These are phyloP conservation scores for Candida ulmi DNA, from an alignment of 805 yeast genomes.

Conservation along the genomic window DNA sequence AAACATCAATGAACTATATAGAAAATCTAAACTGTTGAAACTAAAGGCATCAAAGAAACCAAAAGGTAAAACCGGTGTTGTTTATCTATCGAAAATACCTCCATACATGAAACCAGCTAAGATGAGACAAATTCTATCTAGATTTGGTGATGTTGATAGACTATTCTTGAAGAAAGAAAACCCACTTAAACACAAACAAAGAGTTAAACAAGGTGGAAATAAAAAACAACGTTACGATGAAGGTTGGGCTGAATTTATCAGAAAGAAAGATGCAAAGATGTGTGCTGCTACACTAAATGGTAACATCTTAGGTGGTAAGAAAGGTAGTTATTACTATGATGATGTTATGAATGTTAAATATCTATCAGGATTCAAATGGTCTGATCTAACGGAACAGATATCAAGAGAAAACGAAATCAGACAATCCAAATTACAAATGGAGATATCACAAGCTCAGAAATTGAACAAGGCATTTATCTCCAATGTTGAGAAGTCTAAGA, in stretches of 20 bases:
- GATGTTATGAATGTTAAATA: constrained; percentile 90
- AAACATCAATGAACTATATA: constrained; percentile 38
- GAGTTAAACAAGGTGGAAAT: constrained; percentile 88
- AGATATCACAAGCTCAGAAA: constrained; percentile 82
- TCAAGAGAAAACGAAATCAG: constrained; percentile 85
- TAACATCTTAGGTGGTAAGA: constrained; percentile 86
- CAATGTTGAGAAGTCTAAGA: constrained; percentile 83
- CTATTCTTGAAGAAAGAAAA: constrained; percentile 86
- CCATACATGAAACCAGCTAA: constrained; percentile 97
- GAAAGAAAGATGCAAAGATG: constrained; percentile 81
- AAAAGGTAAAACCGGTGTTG: constrained; percentile 75
- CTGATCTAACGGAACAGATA: constrained; percentile 87
- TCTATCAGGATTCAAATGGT: constrained; percentile 90
- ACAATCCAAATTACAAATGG: constrained; percentile 82
- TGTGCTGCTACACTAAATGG: constrained; percentile 87
- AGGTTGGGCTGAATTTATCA: constrained; percentile 93
- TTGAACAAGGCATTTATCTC: constrained; percentile 78
- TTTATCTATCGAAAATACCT: constrained; percentile 87
- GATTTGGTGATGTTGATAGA: constrained; percentile 87
- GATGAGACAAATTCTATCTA: constrained; percentile 68
- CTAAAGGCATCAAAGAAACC: constrained; percentile 47
- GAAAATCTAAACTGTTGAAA: constrained; percentile 51
- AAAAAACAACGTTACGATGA: constrained; percentile 83
- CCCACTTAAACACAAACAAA: constrained; percentile 49
- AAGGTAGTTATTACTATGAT: constrained; percentile 86